Evolutionary conservation across 352 stramenopile species (phyloP).

Genomic region (Pythium oligandrum): DNA sequence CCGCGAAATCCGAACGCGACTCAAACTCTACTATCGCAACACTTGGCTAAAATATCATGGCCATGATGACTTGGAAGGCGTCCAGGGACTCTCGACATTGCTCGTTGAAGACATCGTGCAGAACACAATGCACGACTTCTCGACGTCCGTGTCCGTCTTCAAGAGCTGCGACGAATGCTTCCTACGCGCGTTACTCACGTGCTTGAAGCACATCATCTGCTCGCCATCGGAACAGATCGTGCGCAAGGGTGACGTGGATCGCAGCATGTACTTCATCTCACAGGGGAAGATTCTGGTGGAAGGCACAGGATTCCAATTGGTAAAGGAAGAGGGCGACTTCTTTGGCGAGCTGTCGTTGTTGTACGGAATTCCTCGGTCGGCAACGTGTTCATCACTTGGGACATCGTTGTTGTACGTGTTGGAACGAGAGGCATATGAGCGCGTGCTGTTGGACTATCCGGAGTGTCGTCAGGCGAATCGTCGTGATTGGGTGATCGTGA

Average conservation of each 20-base stretch:
- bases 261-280: no score
- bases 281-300: conserved; percentile 58
- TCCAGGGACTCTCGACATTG: conserved; percentile 52
- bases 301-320: conserved; percentile 56
- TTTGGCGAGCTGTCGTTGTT: conserved; percentile 70
- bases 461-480: conserved; percentile 72
- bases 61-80: conserved; percentile 52
- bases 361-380: conserved; percentile 71
- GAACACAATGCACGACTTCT: conserved; percentile 55
- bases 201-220: conserved; percentile 66
- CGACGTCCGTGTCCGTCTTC: conserved; percentile 54
- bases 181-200: conserved; percentile 49
- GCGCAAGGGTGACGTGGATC: conserved; percentile 62
- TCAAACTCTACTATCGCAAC: conserved; percentile 63
- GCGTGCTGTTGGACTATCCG: conserved; percentile 57
- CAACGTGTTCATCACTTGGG: conserved; percentile 59
- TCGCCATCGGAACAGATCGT: conserved; percentile 51
- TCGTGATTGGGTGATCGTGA: conserved; percentile 73
- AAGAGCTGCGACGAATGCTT: conserved; percentile 68
- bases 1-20: conserved; percentile 35
- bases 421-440: conserved; percentile 71
- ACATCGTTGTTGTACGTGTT: conserved; percentile 73
- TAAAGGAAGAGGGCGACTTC: conserved; percentile 77
- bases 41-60: conserved; percentile 68
- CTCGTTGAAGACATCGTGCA: conserved; percentile 63